Evolutionary conservation across 2,329 filamentous ascomycete species (phyloP), one percentile per base, ranked within the genome.

Genomic region (Fusarium ambrosium): DNA sequence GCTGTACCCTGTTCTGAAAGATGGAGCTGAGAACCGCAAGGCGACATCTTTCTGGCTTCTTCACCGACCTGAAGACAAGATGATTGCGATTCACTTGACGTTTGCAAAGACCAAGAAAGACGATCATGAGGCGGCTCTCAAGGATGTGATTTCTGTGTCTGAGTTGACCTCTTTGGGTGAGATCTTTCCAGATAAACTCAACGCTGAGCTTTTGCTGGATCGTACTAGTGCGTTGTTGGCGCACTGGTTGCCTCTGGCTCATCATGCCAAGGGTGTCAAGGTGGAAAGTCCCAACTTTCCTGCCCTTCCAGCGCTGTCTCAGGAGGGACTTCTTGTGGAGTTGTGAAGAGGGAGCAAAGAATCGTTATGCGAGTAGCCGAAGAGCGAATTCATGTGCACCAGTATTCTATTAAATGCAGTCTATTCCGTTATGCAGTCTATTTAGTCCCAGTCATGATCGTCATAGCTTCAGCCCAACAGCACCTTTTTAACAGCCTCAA

Each of bases 401-500:
- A 60, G 10, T 58, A 58, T 29, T 18, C 3, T 16, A 6, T 11
- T 13, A 10, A 3, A 36, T 24, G 1, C 14, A 27, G 24, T 13
- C 16, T 4, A 20, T 39, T 2, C 0, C 1, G 14, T 34, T 34
- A 5, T 34, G 32, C 32, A 34, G 32, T 34, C 32, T 34, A 34
- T 34, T 34, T 34, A 13, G 11, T 34, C 63, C 62, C 41, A 8
- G 8, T 37, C 27, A 18, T 59, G 2, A 3, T 2, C 1, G 18
- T 9, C 7, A 7, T 4, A 1, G 27, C 3, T 27, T 11, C 36
- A 75, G 18, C 18, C 61, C n/a, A 73, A 14, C 1, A 79, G 53
- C 11, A 75, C 73, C 59, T 73, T 63, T 62, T 73, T 78, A 4
- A 80, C 84, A 41, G 75, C 77, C 5, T 85, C 84, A 1, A 90